Percentiles rank a stretch among this genome's conserved stretches.
phyloP scores from a whole-genome alignment of 148 eudicot genomes.

The Silene uniflora region DNA sequence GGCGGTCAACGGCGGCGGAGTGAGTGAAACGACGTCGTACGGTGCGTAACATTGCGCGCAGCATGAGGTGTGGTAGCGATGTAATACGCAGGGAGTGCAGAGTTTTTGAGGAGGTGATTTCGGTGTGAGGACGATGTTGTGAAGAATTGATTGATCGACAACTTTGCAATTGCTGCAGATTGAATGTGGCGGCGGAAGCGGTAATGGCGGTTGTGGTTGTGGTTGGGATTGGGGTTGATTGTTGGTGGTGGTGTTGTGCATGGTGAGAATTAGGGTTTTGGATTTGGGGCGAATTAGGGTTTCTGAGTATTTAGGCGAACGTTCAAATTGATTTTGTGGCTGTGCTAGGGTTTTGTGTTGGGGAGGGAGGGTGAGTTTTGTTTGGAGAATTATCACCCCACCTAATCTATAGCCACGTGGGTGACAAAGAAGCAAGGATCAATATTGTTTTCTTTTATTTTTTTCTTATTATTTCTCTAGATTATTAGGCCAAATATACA shows the following conservation, averaged over 20 bases:
- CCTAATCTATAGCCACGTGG: too few relatives aligned
- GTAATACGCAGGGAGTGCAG: slow-evolving; percentile 78
- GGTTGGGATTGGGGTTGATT: too few relatives aligned
- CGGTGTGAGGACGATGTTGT: slow-evolving; percentile 47
- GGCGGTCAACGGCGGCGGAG: slow-evolving; percentile 23
- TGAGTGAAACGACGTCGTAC: slow-evolving; percentile 26
- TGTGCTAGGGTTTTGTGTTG: neutral
- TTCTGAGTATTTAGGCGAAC: neutral
- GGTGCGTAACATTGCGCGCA: slow-evolving; percentile 75
- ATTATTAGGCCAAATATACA: too few relatives aligned
- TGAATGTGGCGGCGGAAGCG: slow-evolving; percentile 20
- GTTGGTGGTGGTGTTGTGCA: slow-evolving; percentile 11
- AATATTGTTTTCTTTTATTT: too few relatives aligned
- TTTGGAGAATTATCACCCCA: too few relatives aligned
- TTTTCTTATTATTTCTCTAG: too few relatives aligned
- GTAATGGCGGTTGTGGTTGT: slow-evolving; percentile 13
- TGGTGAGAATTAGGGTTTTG: slow-evolving; percentile 23
- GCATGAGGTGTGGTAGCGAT: slow-evolving; percentile 53
- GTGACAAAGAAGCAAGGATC: too few relatives aligned
- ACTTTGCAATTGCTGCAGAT: slow-evolving; percentile 53
- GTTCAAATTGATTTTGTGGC: neutral
- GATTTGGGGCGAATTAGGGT: slow-evolving; percentile 22
- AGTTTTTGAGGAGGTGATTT: slow-evolving; percentile 41
- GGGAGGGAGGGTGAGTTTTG: neutral
- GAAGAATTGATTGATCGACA: slow-evolving; percentile 60